Conservation (phyloP, 495 filamentous ascomycete genomes). For the Aspergillus hancockii region DNA sequence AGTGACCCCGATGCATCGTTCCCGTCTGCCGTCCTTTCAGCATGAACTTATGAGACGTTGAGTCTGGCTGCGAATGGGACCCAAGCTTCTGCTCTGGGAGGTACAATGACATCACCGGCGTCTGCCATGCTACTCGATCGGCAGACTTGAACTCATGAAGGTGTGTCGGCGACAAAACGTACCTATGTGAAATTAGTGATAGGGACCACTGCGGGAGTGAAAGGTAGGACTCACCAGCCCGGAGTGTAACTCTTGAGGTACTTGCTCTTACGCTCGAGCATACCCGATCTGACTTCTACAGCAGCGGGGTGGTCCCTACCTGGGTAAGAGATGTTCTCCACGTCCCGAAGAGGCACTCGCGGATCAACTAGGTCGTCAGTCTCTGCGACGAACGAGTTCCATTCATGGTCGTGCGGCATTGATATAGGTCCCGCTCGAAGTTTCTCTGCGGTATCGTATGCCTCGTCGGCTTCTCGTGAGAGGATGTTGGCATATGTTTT, state of each 20-base stretch:
- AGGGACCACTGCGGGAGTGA: background rate
- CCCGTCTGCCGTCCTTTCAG: slow-evolving; percentile 95
- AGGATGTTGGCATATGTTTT: slow-evolving; percentile 88
- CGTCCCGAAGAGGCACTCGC: slow-evolving; percentile 69
- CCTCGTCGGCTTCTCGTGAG: slow-evolving; percentile 83
- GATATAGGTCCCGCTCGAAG: slow-evolving; percentile 81
- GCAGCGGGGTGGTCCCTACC: slow-evolving; percentile 86
- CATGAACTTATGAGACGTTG: slow-evolving; percentile 96
- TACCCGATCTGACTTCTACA: slow-evolving; percentile 81
- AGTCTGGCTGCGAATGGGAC: slow-evolving; percentile 80
- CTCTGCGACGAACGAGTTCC: slow-evolving; percentile 77
- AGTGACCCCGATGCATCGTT: slow-evolving; percentile 89
- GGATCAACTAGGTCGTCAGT: slow-evolving; percentile 91
- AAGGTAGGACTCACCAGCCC: slow-evolving; percentile 70
- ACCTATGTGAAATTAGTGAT: slow-evolving; percentile 60
- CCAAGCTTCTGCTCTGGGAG: slow-evolving; percentile 94
- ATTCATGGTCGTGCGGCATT: slow-evolving; percentile 91
- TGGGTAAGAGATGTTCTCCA: slow-evolving; percentile 90
- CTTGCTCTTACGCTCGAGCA: slow-evolving; percentile 96
- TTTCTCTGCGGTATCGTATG: slow-evolving; percentile 74
- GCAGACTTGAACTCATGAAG: slow-evolving; percentile 97
- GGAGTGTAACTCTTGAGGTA: slow-evolving; percentile 97
- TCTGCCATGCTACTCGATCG: slow-evolving; percentile 65
- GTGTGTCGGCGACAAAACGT: slow-evolving; percentile 93
- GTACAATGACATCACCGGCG: slow-evolving; percentile 93